phyloP scores from a whole-genome alignment of 768 basidiomycete species.

The Phylloporus sp. region DNA sequence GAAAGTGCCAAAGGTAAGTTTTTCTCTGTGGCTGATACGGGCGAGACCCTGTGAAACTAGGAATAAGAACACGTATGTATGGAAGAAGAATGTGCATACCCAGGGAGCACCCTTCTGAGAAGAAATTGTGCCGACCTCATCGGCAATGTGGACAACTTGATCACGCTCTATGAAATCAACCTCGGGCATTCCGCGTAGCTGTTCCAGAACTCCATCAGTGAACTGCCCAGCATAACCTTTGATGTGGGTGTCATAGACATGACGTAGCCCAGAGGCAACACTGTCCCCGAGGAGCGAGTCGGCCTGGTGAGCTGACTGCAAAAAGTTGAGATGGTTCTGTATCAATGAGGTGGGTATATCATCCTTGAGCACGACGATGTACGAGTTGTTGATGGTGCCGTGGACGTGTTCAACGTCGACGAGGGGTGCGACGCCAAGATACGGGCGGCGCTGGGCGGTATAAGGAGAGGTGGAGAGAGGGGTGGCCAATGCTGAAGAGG shows the following conservation, averaged over 20 bases:
- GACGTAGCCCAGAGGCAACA: conserved; percentile 51
- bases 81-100: conserved; percentile 45
- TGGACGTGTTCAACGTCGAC: conserved; percentile 57
- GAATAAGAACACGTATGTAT: conserved; percentile 10
- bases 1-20: conserved; percentile 78
- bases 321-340: conserved; percentile 75
- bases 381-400: conserved; percentile 83
- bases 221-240: conserved; percentile 84
- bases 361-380: conserved; percentile 87
- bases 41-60: conserved; percentile 72
- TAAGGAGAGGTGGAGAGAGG: conserved; percentile 45
- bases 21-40: conserved; percentile 83
- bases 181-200: conserved; percentile 79
- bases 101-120: conserved; percentile 76
- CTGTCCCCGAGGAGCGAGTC: conserved; percentile 48
- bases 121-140: conserved; percentile 7
- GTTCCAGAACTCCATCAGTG: conserved; percentile 61
- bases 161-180: conserved; percentile 92
- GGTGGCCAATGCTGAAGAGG: conserved; percentile 33
- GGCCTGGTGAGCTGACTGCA: conserved; percentile 57
- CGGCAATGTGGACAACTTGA: conserved; percentile 79
- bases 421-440: conserved; percentile 59
- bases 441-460: conserved; percentile 35
- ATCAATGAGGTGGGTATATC: conserved; percentile 53
- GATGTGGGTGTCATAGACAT: conserved; percentile 73